Base-by-base conservation (phyloP, 2,329 filamentous ascomycete genomes). In the Pyrenophora tritici-repentis region DNA sequence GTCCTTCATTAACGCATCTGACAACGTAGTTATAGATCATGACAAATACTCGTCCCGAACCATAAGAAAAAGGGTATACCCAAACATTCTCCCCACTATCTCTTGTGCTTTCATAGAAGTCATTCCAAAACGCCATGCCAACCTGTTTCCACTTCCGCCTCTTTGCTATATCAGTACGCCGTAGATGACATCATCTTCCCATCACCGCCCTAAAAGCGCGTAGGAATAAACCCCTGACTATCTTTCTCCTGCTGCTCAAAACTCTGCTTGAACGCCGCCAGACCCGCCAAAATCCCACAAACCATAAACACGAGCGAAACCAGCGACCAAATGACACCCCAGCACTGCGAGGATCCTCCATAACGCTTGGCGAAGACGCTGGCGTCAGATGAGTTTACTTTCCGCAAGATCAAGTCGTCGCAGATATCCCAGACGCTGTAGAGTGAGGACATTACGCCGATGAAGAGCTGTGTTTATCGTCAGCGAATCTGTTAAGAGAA, bases 391-490 rank as follows among this genome's bases (percentile, higher is more conserved):
- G 81, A 85, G 72, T 92, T 91, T 43, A 92, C 87, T 74, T 91
- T 92, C 51, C 89, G 82, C 4, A 91, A 76, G 59, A 93, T 91
- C 26, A 92, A 78, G 61, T 93, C 89, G 66, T 93, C 89, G 72
- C 88, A 91, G 61, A 92, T 92, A 76, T 92, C 89, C 89, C 89
- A 92, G 4, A 89, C 88, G 58, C 86, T 89, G 73, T 92, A 92
- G 1, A 92, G 80, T 2, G 85, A 86, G 6, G 85, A 88, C 89
- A 92, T 91, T 62, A 91, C 88, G 35, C 89, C 89, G 55, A 92
- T 90, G 65, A 92, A 92, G 22, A 92, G 80, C 76, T 84, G 17
- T 53, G 14, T 1, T 41, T 38, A 49, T 24, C 22, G 42, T 7
- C 5, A 29, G 8, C 13, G 24, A 3, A 6, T 13, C 6, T 24